Conservation (phyloP, 2,329 filamentous ascomycete species). For the Botrytis deweyae region DNA sequence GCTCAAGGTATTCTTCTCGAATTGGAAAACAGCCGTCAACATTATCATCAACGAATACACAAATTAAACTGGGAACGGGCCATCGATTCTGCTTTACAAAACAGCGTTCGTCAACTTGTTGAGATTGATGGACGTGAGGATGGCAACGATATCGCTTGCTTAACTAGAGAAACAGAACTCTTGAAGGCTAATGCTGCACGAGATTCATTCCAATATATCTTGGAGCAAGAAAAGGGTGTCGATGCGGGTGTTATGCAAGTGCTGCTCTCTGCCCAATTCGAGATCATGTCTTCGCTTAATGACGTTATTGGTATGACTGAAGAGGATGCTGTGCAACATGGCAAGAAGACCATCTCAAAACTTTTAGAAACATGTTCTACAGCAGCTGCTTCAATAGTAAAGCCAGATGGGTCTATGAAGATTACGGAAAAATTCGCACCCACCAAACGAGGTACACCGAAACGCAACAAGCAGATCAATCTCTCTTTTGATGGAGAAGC, state of each 20-base stretch:
- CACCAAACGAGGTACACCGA: slow-evolving; percentile 71
- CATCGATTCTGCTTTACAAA: slow-evolving; percentile 83
- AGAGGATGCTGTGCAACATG: slow-evolving; percentile 76
- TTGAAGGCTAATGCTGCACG: slow-evolving; percentile 80
- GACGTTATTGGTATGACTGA: slow-evolving; percentile 81
- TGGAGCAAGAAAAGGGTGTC: slow-evolving; percentile 80
- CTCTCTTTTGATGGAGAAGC: slow-evolving; percentile 32
- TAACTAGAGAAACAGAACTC: slow-evolving; percentile 81
- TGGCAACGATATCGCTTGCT: slow-evolving; percentile 64
- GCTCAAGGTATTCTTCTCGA: slow-evolving; percentile 86
- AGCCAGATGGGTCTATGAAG: slow-evolving; percentile 71
- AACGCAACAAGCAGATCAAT: slow-evolving; percentile 59
- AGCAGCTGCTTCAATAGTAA: slow-evolving; percentile 80
- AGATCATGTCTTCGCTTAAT: slow-evolving; percentile 79
- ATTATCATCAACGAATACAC: slow-evolving; percentile 80
- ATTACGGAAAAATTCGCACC: slow-evolving; percentile 67
- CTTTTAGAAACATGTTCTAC: slow-evolving; percentile 75
- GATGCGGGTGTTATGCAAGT: slow-evolving; percentile 79
- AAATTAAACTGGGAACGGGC: slow-evolving; percentile 84
- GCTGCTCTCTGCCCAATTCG: slow-evolving; percentile 86
- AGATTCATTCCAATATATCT: slow-evolving; percentile 72
- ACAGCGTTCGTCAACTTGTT: slow-evolving; percentile 76
- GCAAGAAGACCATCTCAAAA: slow-evolving; percentile 72
- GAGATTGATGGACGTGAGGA: slow-evolving; percentile 67
- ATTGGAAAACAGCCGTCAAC: slow-evolving; percentile 84